Percentiles rank a stretch among this genome's conserved stretches.
Conservation (phyloP, 805 yeast species). For the Kuraishia piskuri region DNA sequence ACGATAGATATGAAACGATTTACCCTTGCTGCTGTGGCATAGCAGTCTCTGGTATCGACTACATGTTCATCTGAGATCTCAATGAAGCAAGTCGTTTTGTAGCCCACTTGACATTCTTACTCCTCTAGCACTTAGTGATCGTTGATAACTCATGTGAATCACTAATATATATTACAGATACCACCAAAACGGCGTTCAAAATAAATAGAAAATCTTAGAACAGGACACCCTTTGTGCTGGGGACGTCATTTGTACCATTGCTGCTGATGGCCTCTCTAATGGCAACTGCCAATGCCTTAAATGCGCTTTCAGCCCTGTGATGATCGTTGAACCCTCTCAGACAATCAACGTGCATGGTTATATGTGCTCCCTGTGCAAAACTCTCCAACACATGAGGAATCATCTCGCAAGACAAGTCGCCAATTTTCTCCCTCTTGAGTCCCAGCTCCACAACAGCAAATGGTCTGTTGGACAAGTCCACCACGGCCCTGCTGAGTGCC, state of each 20-base stretch:
- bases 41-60: too few species aligned
- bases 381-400: slow-evolving; percentile 94
- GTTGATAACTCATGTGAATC: too few species aligned
- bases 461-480: slow-evolving; percentile 90
- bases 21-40: too few species aligned
- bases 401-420: slow-evolving; percentile 91
- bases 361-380: slow-evolving; percentile 85
- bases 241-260: slow-evolving; percentile 86
- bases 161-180: neutral
- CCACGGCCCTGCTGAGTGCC: slow-evolving; percentile 92
- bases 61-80: too few species aligned
- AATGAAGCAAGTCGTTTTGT: too few species aligned
- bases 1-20: too few species aligned
- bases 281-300: slow-evolving; percentile 93
- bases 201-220: slow-evolving; percentile 28
- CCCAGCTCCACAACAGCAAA: slow-evolving; percentile 86
- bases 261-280: slow-evolving; percentile 74
- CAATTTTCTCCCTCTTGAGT: slow-evolving; percentile 85
- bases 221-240: slow-evolving; percentile 93
- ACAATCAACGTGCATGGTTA: slow-evolving; percentile 92
- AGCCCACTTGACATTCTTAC: too few species aligned
- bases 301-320: slow-evolving; percentile 93
- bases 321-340: slow-evolving; percentile 92
- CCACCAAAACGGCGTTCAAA: neutral
- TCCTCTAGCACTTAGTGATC: too few species aligned